Evolutionary conservation across 768 basidiomycete genomes (phyloP).

Genomic region (Xanthoconium stramineum): DNA sequence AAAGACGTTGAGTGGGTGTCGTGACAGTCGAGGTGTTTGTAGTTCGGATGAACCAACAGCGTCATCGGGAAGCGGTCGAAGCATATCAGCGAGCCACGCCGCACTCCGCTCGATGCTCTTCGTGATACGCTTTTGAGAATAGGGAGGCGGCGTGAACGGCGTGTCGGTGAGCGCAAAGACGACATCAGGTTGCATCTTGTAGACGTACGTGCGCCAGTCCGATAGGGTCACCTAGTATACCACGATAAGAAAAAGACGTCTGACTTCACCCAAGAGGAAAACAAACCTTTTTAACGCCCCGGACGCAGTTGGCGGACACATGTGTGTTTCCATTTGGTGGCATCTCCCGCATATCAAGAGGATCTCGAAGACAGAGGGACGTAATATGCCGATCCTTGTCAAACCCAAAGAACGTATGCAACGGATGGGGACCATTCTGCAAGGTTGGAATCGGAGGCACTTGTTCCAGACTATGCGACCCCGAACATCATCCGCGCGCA

Average conservation of each 20-base stretch:
- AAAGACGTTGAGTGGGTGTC: conserved; percentile 46
- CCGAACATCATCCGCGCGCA: not conserved
- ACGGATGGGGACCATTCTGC: conserved; percentile 45
- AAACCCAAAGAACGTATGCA: conserved; percentile 69
- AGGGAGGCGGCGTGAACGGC: conserved; percentile 59
- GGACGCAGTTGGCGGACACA: conserved; percentile 54
- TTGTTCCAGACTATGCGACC: conserved; percentile 54
- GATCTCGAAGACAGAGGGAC: conserved; percentile 64
- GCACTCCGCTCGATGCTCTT: conserved; percentile 72
- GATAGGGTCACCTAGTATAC: conserved; percentile 46
- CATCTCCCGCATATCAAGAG: conserved; percentile 60
- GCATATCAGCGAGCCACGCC: conserved; percentile 58
- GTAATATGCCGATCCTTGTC: conserved; percentile 45
- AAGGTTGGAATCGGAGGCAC: conserved; percentile 64
- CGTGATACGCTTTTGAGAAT: conserved; percentile 74
- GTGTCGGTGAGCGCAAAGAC: conserved; percentile 69
- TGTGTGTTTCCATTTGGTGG: conserved; percentile 65
- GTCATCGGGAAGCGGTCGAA: conserved; percentile 32
- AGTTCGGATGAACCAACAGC: not conserved
- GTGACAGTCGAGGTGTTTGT: not conserved
- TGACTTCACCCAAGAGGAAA: not conserved
- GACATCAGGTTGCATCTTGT: conserved; percentile 61
- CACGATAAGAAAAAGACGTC: not conserved
- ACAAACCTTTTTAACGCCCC: conserved; percentile 70
- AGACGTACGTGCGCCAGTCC: conserved; percentile 54